phyloP scores from a whole-genome alignment of 176 grass and related monocot genomes.

The Aegilops sharonensis region DNA sequence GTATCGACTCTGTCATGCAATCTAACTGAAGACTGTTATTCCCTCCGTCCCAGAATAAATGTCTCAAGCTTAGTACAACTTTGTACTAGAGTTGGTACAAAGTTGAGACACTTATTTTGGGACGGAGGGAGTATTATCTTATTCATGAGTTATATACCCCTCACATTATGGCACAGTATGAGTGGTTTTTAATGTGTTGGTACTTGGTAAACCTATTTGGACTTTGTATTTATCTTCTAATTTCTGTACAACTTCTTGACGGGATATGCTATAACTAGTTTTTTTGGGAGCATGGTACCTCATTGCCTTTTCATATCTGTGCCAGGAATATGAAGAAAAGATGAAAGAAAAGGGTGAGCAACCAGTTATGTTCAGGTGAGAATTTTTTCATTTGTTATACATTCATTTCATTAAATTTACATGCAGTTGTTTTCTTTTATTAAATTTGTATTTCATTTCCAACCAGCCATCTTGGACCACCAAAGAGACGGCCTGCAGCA shows the following conservation, averaged over 20 bases:
- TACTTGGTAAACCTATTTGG: constrained; percentile 1
- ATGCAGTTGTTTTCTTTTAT: constrained; percentile 25
- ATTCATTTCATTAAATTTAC: constrained; percentile 37
- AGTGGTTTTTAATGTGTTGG: not conserved
- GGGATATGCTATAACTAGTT: not conserved
- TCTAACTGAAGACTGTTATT: not conserved
- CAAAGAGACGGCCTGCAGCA: constrained; percentile 62
- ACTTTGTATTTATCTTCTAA: constrained; percentile 27
- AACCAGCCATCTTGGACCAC: constrained; percentile 78
- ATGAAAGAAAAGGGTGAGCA: constrained; percentile 95
- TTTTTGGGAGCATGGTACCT: not conserved
- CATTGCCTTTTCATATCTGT: constrained; percentile 30
- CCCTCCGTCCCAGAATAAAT: no score
- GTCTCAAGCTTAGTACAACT: no score
- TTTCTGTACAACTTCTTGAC: not conserved
- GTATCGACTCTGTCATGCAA: not conserved
- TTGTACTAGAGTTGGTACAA: no score
- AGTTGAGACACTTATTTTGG: no score
- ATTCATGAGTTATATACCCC: not conserved
- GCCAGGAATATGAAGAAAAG: constrained; percentile 96
- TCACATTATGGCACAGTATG: not conserved
- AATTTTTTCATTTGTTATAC: constrained; percentile 23
- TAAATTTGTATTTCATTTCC: constrained; percentile 23
- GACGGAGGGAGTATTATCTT: not conserved
- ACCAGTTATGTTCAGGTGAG: constrained; percentile 95